phyloP scores from a whole-genome alignment of 2,329 filamentous ascomycete species.

The Pseudogymnoascus sp. region DNA sequence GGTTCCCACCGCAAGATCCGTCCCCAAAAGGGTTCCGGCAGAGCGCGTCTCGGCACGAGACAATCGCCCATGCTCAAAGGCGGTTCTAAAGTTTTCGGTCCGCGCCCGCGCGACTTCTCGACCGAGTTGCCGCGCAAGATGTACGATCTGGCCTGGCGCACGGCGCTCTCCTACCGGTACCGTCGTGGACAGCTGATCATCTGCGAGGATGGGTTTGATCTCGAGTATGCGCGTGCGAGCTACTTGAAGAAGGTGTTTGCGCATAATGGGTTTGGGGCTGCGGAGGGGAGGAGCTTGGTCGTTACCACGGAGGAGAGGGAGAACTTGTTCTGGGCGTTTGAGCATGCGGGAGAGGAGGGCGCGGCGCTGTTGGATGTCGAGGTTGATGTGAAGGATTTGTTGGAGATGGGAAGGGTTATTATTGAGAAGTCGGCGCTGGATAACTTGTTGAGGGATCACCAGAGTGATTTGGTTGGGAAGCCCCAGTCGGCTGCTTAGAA shows the following conservation, averaged over 20 bases:
- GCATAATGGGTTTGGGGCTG: constrained; percentile 61
- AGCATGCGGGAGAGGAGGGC: constrained; percentile 57
- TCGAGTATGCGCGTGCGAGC: constrained; percentile 44
- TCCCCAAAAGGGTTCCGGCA: constrained; percentile 79
- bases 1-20: constrained; percentile 77
- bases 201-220: constrained; percentile 69
- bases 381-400: constrained; percentile 90
- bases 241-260: constrained; percentile 63
- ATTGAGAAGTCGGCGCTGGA: constrained; percentile 77
- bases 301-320: constrained; percentile 57
- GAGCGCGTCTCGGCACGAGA: constrained; percentile 69
- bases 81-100: constrained; percentile 85
- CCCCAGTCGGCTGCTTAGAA: not conserved
- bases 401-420: constrained; percentile 78
- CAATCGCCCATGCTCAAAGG: constrained; percentile 77
- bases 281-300: constrained; percentile 64
- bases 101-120: constrained; percentile 82
- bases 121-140: constrained; percentile 79
- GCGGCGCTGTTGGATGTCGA: constrained; percentile 64
- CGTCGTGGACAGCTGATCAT: constrained; percentile 79
- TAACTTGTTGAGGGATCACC: constrained; percentile 64
- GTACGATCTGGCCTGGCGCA: constrained; percentile 94
- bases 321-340: constrained; percentile 60
- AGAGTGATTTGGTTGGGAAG: constrained; percentile 49
- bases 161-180: constrained; percentile 86